Evolutionary conservation across 2,329 filamentous ascomycete species (phyloP).

Genomic region (Conoideocrella luteorostrata): DNA sequence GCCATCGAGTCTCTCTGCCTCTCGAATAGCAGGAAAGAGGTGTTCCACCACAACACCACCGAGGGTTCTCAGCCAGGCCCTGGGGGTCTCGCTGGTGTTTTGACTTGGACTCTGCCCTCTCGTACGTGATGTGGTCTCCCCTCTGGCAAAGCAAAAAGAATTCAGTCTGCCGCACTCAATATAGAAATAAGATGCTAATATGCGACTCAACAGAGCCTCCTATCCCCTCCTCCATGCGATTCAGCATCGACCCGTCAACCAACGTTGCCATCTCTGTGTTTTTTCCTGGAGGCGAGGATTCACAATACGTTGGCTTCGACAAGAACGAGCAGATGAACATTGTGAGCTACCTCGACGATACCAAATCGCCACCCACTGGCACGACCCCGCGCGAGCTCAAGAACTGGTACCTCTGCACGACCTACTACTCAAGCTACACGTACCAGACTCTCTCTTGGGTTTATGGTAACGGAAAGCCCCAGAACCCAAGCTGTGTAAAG

Average conservation of each 20-base stretch:
- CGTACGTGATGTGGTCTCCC: too few relatives aligned
- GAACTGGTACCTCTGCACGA: conserved; percentile 16
- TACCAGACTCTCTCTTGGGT: conserved; percentile 15
- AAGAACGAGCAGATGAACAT: conserved; percentile 10
- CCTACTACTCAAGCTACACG: conserved; percentile 12
- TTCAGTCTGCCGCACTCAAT: too few relatives aligned
- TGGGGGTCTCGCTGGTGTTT: conserved; percentile 7
- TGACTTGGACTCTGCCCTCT: conserved; percentile 11
- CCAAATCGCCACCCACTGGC: conserved; percentile 5
- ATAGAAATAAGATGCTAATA: too few relatives aligned
- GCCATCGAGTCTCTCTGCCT: conserved; percentile 16
- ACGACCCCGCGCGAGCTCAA: conserved; percentile 7
- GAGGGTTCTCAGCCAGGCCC: conserved; percentile 6
- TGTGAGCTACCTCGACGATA: conserved; percentile 15
- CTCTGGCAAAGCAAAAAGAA: too few relatives aligned
- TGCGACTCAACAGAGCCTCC: not conserved
- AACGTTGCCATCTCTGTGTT: conserved; percentile 18
- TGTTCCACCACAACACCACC: conserved; percentile 14
- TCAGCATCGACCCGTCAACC: conserved; percentile 14
- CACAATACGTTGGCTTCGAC: conserved; percentile 19
- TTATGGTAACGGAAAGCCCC: conserved; percentile 11
- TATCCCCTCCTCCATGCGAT: conserved; percentile 11
- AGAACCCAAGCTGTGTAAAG: conserved; percentile 18
- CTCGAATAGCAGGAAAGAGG: not conserved
- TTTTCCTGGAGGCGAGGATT: conserved; percentile 11